Evolutionary conservation across 2,329 filamentous ascomycete species (phyloP).

Genomic region (Trichophyton rubrum): DNA sequence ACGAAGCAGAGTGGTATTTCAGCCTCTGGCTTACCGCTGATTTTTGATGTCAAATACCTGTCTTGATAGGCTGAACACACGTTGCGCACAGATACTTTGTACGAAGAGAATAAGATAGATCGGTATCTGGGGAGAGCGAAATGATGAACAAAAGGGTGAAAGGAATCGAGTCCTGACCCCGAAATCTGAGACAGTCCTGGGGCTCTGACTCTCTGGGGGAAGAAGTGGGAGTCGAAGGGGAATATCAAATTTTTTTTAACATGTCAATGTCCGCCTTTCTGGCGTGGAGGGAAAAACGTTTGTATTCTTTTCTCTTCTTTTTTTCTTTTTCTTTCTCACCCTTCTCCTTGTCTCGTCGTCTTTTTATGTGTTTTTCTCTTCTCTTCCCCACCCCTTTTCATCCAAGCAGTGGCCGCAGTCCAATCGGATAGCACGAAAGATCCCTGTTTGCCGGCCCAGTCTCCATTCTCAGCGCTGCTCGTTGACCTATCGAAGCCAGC

Average conservation of each 20-base stretch:
- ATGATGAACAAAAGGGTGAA: neutral
- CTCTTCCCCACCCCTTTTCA: neutral
- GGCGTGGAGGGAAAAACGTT: neutral
- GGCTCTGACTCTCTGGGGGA: neutral
- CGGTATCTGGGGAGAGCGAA: neutral
- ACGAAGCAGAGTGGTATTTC: neutral
- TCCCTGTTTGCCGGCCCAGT: neutral
- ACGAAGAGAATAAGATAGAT: neutral
- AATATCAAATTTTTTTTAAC: neutral
- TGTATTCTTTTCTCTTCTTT: neutral
- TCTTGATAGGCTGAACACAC: neutral
- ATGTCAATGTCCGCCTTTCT: neutral
- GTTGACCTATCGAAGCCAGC: neutral
- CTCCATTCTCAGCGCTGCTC: neutral
- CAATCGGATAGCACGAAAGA: slow-evolving; percentile 9
- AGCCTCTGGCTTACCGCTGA: neutral
- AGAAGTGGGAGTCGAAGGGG: neutral
- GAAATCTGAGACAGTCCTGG: neutral
- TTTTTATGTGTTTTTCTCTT: neutral
- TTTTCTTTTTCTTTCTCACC: neutral
- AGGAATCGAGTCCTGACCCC: neutral
- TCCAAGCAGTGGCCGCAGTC: neutral
- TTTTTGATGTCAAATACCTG: neutral
- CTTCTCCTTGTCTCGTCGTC: neutral
- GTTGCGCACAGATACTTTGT: neutral